Percentiles rank a stretch among this genome's conserved stretches.
Evolutionary conservation across 371 early-diverging fungal species (phyloP).

Genomic region (Mortierella sp.): DNA sequence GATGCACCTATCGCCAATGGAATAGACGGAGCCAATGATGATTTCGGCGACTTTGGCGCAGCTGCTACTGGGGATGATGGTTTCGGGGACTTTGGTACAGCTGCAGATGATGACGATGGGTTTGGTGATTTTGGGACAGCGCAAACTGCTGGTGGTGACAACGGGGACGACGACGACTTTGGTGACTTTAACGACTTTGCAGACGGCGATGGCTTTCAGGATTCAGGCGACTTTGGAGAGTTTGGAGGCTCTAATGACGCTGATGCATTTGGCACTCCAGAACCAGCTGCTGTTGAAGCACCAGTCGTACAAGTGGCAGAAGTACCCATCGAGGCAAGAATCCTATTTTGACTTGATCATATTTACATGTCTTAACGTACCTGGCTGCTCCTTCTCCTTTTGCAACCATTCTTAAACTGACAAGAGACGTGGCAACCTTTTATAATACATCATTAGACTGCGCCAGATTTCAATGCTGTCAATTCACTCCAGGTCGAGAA

Average conservation of each 20-base stretch:
- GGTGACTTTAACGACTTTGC: constrained; percentile 57
- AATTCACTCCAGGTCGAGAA: constrained; percentile 52
- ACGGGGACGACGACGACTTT: constrained; percentile 45
- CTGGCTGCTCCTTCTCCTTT: too few relatives aligned
- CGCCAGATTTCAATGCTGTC: constrained; percentile 50
- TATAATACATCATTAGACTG: constrained; percentile 26
- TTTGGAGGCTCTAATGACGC: constrained; percentile 18
- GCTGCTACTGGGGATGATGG: constrained; percentile 24
- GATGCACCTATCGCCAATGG: not conserved
- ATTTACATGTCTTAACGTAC: too few relatives aligned
- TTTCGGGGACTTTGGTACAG: constrained; percentile 47
- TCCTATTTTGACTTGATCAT: not conserved
- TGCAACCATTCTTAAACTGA: not conserved
- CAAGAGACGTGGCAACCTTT: not conserved
- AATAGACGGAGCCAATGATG: constrained; percentile 1
- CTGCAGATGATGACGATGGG: constrained; percentile 27
- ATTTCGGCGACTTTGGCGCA: constrained; percentile 41
- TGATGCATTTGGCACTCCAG: constrained; percentile 22
- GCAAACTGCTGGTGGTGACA: constrained; percentile 14
- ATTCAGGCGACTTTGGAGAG: constrained; percentile 46
- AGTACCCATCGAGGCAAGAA: constrained; percentile 27
- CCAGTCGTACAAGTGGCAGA: constrained; percentile 9
- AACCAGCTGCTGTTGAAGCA: not conserved
- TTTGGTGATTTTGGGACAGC: constrained; percentile 50
- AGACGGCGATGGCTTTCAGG: constrained; percentile 32